Percentiles rank a stretch among this genome's conserved stretches.
phyloP scores from a whole-genome alignment of 179 eudicot species.

The Carnegiea gigantea region DNA sequence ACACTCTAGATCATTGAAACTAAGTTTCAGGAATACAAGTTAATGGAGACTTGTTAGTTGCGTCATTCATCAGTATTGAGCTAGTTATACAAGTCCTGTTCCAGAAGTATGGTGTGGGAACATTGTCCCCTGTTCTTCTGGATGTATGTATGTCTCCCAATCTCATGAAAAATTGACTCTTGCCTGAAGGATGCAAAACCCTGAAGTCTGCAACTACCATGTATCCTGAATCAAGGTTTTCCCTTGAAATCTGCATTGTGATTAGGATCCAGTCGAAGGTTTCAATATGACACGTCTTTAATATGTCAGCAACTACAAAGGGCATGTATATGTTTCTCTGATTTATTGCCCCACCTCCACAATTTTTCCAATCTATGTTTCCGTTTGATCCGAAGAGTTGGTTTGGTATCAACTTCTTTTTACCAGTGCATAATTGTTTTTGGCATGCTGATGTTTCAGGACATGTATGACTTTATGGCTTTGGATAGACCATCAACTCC shows the following conservation, averaged over 20 bases:
- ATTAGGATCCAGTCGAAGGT: not conserved
- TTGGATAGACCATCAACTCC: conserved; percentile 96
- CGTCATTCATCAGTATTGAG: not conserved
- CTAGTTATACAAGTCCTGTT: not conserved
- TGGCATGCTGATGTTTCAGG: conserved; percentile 51
- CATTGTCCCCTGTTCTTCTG: not conserved
- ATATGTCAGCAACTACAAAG: not conserved
- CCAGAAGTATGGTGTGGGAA: not conserved
- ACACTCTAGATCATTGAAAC: not conserved
- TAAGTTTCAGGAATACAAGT: not conserved
- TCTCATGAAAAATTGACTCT: not conserved
- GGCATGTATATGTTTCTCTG: not conserved
- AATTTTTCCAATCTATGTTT: not conserved
- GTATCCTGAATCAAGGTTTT: not conserved
- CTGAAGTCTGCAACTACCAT: not conserved
- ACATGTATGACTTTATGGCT: conserved; percentile 99
- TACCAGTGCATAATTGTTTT: not conserved
- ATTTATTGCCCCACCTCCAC: not conserved
- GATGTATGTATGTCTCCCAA: not conserved
- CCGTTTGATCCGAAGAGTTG: not conserved
- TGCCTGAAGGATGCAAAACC: not conserved
- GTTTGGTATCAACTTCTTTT: conserved; percentile 4
- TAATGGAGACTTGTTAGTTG: not conserved
- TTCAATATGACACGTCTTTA: not conserved
- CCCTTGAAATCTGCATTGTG: not conserved